A percentile compares a stretch with the other conserved stretches of the same genome.
Conservation (phyloP, 352 stramenopile species). For the Globisporangium iwayamae region DNA sequence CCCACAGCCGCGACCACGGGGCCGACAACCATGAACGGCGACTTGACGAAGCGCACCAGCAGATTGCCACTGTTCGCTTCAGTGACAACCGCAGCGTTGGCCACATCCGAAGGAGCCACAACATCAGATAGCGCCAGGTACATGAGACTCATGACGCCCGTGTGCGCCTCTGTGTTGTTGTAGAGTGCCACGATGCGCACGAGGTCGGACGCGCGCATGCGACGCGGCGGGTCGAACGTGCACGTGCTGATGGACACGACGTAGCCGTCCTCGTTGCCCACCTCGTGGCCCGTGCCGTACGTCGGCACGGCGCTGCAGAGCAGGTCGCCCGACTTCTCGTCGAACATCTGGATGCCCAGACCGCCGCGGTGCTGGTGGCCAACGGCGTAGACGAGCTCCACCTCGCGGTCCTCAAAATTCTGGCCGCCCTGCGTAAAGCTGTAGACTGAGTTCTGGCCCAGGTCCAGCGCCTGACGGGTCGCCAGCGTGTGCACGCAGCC, state of each 20-base stretch:
- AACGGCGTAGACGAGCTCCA: conserved; percentile 77
- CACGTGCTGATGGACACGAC: conserved; percentile 71
- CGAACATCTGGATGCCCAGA: conserved; percentile 69
- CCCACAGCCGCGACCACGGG: conserved; percentile 23
- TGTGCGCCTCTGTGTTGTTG: conserved; percentile 78
- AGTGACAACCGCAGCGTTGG: conserved; percentile 2
- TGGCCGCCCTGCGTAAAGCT: conserved; percentile 17
- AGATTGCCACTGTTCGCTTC: not conserved
- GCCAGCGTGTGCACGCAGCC: conserved; percentile 77
- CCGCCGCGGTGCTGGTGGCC: conserved; percentile 75
- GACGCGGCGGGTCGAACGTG: conserved; percentile 65
- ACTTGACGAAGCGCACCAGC: conserved; percentile 6
- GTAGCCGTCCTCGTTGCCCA: conserved; percentile 72
- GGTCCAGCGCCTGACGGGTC: conserved; percentile 58
- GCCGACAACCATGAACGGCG: conserved; percentile 19
- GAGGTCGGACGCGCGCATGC: conserved; percentile 66
- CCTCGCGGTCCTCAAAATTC: conserved; percentile 35
- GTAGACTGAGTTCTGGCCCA: conserved; percentile 26
- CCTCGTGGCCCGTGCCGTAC: conserved; percentile 54
- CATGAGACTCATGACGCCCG: conserved; percentile 76
- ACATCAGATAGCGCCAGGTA: conserved; percentile 74
- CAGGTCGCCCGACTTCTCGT: conserved; percentile 61
- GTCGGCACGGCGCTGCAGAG: conserved; percentile 62
- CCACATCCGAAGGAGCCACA: conserved; percentile 14
- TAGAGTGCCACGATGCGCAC: conserved; percentile 74